Percentiles rank a stretch among this genome's conserved stretches.
Evolutionary conservation across 1,139 yeast species (phyloP).

Genomic region (Arxiozyma slooffiae): DNA sequence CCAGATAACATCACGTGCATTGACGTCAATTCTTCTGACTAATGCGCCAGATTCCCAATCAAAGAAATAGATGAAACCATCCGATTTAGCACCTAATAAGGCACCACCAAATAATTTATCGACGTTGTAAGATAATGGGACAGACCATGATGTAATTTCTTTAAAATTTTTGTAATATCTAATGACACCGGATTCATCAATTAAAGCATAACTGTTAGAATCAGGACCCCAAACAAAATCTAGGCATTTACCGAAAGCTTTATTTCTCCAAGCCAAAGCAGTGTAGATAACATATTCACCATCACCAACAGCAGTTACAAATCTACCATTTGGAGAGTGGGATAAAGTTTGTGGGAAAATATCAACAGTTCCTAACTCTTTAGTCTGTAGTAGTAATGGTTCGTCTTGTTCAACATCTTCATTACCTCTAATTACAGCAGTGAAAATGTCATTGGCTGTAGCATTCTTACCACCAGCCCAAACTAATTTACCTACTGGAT

Average conservation of each 20-base stretch:
- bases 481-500: slow-evolving; percentile 78
- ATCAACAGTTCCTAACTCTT: slow-evolving; percentile 88
- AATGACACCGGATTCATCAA: slow-evolving; percentile 58
- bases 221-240: slow-evolving; percentile 96
- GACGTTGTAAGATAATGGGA: slow-evolving; percentile 63
- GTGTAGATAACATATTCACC: slow-evolving; percentile 95
- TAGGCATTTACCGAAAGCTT: slow-evolving; percentile 79
- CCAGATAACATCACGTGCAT: slow-evolving; percentile 78
- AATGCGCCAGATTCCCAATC: slow-evolving; percentile 87
- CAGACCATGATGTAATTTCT: slow-evolving; percentile 52
- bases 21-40: slow-evolving; percentile 78
- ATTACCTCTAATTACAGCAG: slow-evolving; percentile 66
- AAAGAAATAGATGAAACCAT: slow-evolving; percentile 74
- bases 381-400: slow-evolving; percentile 58
- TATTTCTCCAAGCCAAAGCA: slow-evolving; percentile 96
- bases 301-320: slow-evolving; percentile 94
- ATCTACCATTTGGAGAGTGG: slow-evolving; percentile 96
- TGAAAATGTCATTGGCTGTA: slow-evolving; percentile 55
- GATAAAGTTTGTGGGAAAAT: slow-evolving; percentile 77
- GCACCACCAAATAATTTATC: slow-evolving; percentile 83
- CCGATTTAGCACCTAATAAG: slow-evolving; percentile 66
- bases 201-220: slow-evolving; percentile 74
- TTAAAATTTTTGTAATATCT: slow-evolving; percentile 76
- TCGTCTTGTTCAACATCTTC: slow-evolving; percentile 76
- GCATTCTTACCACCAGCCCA: slow-evolving; percentile 71